phyloP scores from a whole-genome alignment of 495 filamentous ascomycete species.

The Xylaria scruposa region DNA sequence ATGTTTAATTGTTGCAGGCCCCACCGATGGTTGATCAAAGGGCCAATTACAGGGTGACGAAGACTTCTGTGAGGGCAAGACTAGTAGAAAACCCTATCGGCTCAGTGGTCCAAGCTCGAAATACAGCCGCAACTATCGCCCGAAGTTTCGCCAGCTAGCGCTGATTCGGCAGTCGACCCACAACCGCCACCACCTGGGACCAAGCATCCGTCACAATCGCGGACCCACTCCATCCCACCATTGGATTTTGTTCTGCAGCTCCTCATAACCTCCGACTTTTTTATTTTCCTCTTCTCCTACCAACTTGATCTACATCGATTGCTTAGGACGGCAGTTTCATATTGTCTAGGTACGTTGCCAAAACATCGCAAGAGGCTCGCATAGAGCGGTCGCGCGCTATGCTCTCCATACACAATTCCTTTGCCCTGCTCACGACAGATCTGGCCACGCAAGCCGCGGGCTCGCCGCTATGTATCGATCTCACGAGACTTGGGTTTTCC shows the following conservation, averaged over 20 bases:
- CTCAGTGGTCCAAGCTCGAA: conserved; percentile 14
- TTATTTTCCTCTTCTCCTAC: conserved; percentile 21
- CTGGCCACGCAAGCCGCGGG: not conserved
- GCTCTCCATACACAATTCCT: not conserved
- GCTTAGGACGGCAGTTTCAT: conserved; percentile 62
- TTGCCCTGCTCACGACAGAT: not conserved
- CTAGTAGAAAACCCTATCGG: conserved; percentile 21
- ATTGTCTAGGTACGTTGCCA: conserved; percentile 62
- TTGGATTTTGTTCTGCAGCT: conserved; percentile 21
- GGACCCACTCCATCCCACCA: conserved; percentile 35
- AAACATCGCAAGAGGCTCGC: not conserved
- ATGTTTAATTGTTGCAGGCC: conserved; percentile 13
- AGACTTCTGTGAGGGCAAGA: conserved; percentile 22
- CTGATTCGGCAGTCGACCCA: not conserved
- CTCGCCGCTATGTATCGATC: not conserved
- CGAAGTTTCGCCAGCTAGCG: conserved; percentile 28
- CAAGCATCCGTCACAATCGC: not conserved
- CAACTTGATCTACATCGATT: conserved; percentile 51
- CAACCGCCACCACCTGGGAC: conserved; percentile 17
- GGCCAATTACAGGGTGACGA: conserved; percentile 21
- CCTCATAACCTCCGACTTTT: conserved; percentile 26
- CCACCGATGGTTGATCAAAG: conserved; percentile 1
- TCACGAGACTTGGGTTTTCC: conserved; percentile 7
- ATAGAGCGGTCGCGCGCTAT: not conserved
- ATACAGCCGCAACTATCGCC: not conserved